A percentile compares a stretch with the other conserved stretches of the same genome.
Conservation (phyloP, 257 asterid genomes). For the Solanum lycopersicoides region DNA sequence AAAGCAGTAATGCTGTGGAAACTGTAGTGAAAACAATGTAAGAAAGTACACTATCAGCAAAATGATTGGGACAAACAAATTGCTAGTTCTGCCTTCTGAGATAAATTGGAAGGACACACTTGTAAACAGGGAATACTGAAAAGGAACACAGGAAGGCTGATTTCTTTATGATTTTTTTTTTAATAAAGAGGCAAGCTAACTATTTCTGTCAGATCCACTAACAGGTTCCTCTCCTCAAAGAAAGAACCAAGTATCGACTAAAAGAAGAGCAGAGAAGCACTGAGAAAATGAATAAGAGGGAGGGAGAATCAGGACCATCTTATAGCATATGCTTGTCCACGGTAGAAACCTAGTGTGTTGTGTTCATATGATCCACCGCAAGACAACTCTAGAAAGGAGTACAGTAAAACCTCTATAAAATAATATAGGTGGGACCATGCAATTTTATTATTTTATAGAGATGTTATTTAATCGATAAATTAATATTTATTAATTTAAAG, state of each 20-base stretch:
- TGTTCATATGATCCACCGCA: not conserved
- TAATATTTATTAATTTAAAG: no score
- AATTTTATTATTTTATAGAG: no score
- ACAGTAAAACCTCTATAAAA: no score
- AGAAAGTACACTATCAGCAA: not conserved
- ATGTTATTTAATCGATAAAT: no score
- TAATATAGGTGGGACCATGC: no score
- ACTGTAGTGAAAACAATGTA: slow-evolving; percentile 30
- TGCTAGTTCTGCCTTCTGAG: not conserved
- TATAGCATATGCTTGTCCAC: not conserved
- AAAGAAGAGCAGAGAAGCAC: not conserved
- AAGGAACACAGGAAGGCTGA: not conserved
- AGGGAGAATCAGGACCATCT: not conserved
- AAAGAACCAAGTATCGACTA: not conserved
- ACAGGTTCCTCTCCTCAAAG: not conserved
- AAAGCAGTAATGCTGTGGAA: slow-evolving; percentile 60
- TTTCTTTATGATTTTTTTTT: not conserved
- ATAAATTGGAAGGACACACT: not conserved
- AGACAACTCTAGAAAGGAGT: not conserved
- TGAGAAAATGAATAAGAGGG: not conserved
- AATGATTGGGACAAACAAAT: not conserved
- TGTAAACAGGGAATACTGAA: not conserved
- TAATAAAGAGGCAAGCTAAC: not conserved
- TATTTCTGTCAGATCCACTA: not conserved
- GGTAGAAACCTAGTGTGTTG: not conserved